phyloP scores from a whole-genome alignment of 441 rosid species.

The Sinapis alba region DNA sequence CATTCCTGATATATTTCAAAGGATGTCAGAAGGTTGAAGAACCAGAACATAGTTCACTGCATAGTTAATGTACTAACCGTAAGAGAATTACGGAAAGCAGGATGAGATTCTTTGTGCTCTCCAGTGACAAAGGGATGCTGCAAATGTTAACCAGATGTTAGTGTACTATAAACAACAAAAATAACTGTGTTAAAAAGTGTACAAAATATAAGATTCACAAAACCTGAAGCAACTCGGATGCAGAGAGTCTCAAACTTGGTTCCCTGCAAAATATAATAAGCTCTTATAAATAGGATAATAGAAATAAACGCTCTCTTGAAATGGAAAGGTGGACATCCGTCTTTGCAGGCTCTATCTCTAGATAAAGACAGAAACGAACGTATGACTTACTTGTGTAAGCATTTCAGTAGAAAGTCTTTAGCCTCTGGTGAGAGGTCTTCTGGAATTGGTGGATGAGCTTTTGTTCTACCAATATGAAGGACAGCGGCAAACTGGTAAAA shows the following conservation, averaged over 20 bases:
- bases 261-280: constrained; percentile 47
- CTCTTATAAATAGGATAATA: constrained; percentile 21
- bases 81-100: constrained; percentile 43
- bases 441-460: constrained; percentile 82
- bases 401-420: constrained; percentile 65
- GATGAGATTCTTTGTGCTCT: constrained; percentile 51
- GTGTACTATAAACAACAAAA: constrained; percentile 11
- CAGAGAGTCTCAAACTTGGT: constrained; percentile 58
- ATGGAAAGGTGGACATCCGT: constrained; percentile 14
- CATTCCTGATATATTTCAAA: constrained; percentile 48
- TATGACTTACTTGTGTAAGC: constrained; percentile 59
- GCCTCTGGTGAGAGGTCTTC: constrained; percentile 71
- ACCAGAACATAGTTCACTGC: constrained; percentile 16
- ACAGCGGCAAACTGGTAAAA: constrained; percentile 73
- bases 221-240: constrained; percentile 69
- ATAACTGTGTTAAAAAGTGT: constrained; percentile 1
- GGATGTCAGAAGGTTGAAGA: constrained; percentile 28
- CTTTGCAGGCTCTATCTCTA: constrained; percentile 12
- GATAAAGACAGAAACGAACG: constrained; percentile 9
- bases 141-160: constrained; percentile 23
- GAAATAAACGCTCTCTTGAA: background rate
- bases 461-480: constrained; percentile 72
- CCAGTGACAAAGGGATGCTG: constrained; percentile 73
- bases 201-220: constrained; percentile 20
- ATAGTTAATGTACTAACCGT: constrained; percentile 42